These are phyloP conservation scores for Aspergillus floridensis DNA, from an alignment of 2,329 filamentous ascomycete species.

Conservation along the genomic window DNA sequence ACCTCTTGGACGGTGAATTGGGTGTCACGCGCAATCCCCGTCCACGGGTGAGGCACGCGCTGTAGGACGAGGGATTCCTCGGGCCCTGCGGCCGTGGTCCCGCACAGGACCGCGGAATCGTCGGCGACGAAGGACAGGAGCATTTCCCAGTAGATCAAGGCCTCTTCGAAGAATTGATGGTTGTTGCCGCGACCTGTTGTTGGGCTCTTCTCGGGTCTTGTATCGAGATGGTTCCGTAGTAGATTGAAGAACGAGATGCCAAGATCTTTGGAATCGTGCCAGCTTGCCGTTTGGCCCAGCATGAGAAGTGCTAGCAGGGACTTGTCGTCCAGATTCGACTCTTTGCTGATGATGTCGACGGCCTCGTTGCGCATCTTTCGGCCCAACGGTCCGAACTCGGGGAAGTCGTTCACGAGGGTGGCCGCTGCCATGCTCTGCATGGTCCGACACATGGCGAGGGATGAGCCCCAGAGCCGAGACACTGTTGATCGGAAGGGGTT, in stretches of 20 bases:
- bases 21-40: slow-evolving; percentile 38
- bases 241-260: slow-evolving; percentile 53
- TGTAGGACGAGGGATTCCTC: slow-evolving; percentile 33
- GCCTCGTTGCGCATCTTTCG: slow-evolving; percentile 54
- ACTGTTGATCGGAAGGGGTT: slow-evolving; percentile 62
- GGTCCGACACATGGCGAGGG: slow-evolving; percentile 57
- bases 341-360: slow-evolving; percentile 51
- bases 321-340: slow-evolving; percentile 51
- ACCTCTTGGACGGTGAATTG: slow-evolving; percentile 46
- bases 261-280: slow-evolving; percentile 57
- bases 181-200: slow-evolving; percentile 37
- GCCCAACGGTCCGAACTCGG: slow-evolving; percentile 51
- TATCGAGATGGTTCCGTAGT: slow-evolving; percentile 42
- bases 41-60: slow-evolving; percentile 40
- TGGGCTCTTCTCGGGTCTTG: slow-evolving; percentile 32
- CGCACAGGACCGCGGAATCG: slow-evolving; percentile 32
- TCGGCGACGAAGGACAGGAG: slow-evolving; percentile 54
- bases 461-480: slow-evolving; percentile 57
- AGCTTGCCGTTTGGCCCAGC: slow-evolving; percentile 59
- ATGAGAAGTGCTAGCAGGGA: slow-evolving; percentile 58
- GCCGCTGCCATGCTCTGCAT: slow-evolving; percentile 65
- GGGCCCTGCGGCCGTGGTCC: slow-evolving; percentile 18
- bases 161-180: slow-evolving; percentile 56
- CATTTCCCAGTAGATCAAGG: slow-evolving; percentile 60
- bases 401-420: slow-evolving; percentile 58